A percentile compares a stretch with the other conserved stretches of the same genome.
These are phyloP conservation scores for Glutinoglossum americanum DNA, from an alignment of 495 filamentous ascomycete species.

Conservation along the genomic window DNA sequence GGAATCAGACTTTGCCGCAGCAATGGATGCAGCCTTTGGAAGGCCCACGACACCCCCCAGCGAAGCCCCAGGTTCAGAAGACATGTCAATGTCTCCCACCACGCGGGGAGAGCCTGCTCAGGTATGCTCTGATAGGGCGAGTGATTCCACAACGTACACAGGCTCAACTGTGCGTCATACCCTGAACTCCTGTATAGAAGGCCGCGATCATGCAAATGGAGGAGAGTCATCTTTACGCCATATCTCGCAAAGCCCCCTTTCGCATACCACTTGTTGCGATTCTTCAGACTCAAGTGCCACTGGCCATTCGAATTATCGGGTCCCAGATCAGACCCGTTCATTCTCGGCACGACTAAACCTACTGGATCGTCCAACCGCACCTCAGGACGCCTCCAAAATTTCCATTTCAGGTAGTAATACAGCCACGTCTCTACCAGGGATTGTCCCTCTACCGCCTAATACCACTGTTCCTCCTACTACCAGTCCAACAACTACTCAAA, in stretches of 20 bases:
- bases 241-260: neutral
- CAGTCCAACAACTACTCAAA: neutral
- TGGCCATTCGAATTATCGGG: neutral
- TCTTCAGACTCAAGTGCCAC: neutral
- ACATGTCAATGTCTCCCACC: neutral
- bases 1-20: conserved; percentile 1
- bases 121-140: neutral
- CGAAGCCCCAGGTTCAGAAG: neutral
- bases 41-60: neutral
- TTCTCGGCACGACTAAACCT: neutral
- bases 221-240: neutral
- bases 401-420: neutral
- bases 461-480: neutral
- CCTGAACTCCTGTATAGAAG: neutral
- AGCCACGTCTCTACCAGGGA: neutral
- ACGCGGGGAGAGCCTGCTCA: neutral
- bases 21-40: conserved; percentile 1
- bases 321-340: neutral
- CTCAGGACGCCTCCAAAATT: neutral
- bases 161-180: neutral
- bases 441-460: neutral
- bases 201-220: neutral
- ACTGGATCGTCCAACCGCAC: neutral
- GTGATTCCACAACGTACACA: neutral
- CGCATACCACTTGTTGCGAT: neutral